Conservation (phyloP, 1,139 yeast genomes). For the Kurtzmaniella quercitrusa region DNA sequence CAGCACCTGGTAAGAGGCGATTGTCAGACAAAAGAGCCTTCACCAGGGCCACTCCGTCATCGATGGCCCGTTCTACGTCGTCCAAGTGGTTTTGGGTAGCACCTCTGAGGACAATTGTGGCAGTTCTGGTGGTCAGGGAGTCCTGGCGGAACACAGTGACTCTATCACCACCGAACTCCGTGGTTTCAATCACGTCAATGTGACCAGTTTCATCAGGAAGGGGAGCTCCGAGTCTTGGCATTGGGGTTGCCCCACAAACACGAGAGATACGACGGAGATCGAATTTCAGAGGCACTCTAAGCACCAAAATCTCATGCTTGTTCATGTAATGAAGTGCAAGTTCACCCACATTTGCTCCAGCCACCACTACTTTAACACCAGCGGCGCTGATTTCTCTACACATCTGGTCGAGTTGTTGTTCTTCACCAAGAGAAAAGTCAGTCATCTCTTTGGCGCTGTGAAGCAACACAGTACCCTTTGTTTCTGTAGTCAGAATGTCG, state of each 20-base stretch:
- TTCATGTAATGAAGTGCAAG: constrained; percentile 89
- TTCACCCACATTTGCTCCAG: constrained; percentile 92
- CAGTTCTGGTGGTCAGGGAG: constrained; percentile 64
- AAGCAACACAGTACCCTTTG: constrained; percentile 92
- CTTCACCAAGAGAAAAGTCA: constrained; percentile 94
- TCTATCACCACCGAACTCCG: constrained; percentile 96
- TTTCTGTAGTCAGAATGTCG: constrained; percentile 92
- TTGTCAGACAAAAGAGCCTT: constrained; percentile 82
- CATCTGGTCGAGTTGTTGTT: constrained; percentile 82
- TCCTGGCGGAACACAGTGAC: constrained; percentile 90
- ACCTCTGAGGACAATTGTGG: constrained; percentile 91
- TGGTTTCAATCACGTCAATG: constrained; percentile 83
- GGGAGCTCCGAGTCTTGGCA: constrained; percentile 94
- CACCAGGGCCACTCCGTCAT: constrained; percentile 91
- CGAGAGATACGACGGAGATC: constrained; percentile 91
- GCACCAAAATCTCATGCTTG: constrained; percentile 76
- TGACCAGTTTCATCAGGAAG: constrained; percentile 91
- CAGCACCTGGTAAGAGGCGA: constrained; percentile 91
- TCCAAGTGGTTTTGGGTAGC: constrained; percentile 95
- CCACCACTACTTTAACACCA: constrained; percentile 84
- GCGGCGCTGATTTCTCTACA: constrained; percentile 80
- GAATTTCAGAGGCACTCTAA: constrained; percentile 89
- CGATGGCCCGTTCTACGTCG: constrained; percentile 94
- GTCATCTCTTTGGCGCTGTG: constrained; percentile 97
- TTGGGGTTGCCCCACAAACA: constrained; percentile 96